Evolutionary conservation across 768 basidiomycete genomes (phyloP).

Genomic region (Exidia glandulosa): DNA sequence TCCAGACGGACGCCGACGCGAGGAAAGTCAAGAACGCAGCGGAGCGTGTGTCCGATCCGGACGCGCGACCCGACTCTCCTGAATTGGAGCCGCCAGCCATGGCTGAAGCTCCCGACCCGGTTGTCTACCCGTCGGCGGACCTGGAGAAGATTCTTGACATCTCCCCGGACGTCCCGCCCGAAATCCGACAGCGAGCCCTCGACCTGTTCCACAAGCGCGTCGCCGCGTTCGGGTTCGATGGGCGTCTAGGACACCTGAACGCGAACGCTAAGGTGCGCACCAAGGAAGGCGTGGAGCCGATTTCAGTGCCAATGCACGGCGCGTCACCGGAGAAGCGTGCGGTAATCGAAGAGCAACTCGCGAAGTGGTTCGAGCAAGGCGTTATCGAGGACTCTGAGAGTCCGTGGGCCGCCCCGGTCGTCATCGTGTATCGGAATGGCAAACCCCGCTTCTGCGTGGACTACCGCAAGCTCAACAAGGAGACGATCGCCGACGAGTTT

Average conservation of each 20-base stretch:
- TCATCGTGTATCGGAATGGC: slow-evolving; percentile 26
- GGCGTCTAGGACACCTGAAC: slow-evolving; percentile 18
- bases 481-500: slow-evolving; percentile 18
- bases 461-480: too few relatives aligned
- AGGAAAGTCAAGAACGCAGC: too few relatives aligned
- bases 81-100: slow-evolving; percentile 15
- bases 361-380: slow-evolving; percentile 22
- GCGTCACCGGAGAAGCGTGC: too few relatives aligned
- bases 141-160: slow-evolving; percentile 9
- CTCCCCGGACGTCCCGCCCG: slow-evolving; percentile 9
- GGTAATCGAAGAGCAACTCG: slow-evolving; percentile 19
- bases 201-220: slow-evolving; percentile 9
- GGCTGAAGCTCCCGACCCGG: slow-evolving; percentile 13
- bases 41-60: too few relatives aligned
- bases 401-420: slow-evolving; percentile 23
- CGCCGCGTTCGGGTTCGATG: slow-evolving; percentile 21
- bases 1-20: too few relatives aligned
- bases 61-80: neutral
- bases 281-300: slow-evolving; percentile 10
- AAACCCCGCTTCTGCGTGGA: slow-evolving; percentile 26
- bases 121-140: neutral
- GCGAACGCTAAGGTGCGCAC: slow-evolving; percentile 16
- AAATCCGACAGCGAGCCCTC: slow-evolving; percentile 5
- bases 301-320: too few relatives aligned
- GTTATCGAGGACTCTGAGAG: slow-evolving; percentile 31